Conservation (phyloP, 345 rosid species). For the Excoecaria cochinchinensis region DNA sequence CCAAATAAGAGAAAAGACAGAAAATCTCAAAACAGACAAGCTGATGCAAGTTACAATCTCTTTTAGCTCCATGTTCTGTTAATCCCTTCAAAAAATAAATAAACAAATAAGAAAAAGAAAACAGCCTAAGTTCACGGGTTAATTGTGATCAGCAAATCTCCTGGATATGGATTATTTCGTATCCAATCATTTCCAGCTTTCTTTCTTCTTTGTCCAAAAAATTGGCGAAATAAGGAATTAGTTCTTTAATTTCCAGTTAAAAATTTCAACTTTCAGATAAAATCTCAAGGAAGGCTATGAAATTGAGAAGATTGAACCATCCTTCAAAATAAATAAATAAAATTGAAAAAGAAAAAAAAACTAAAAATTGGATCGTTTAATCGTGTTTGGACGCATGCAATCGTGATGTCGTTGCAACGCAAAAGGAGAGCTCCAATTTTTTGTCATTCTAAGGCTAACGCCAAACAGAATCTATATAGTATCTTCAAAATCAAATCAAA, state of each 20-base stretch:
- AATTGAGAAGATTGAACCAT: neutral
- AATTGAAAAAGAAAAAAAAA: neutral
- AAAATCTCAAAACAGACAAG: too few species aligned
- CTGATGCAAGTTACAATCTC: neutral
- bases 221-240: neutral
- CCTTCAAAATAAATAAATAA: too few species aligned
- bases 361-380: neutral
- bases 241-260: neutral
- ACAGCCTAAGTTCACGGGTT: neutral
- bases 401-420: neutral
- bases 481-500: slow-evolving; percentile 6
- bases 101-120: neutral
- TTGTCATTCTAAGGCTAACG: neutral
- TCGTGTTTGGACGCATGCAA: neutral
- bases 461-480: neutral
- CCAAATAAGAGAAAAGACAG: too few species aligned
- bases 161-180: neutral
- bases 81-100: neutral
- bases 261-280: neutral
- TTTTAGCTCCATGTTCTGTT: neutral
- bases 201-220: neutral
- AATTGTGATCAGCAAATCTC: neutral
- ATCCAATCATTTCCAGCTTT: neutral
- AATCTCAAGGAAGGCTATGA: neutral
- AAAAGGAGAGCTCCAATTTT: neutral